Base-by-base conservation (phyloP, 78 protist species). In the Polysphondylium violaceum region DNA sequence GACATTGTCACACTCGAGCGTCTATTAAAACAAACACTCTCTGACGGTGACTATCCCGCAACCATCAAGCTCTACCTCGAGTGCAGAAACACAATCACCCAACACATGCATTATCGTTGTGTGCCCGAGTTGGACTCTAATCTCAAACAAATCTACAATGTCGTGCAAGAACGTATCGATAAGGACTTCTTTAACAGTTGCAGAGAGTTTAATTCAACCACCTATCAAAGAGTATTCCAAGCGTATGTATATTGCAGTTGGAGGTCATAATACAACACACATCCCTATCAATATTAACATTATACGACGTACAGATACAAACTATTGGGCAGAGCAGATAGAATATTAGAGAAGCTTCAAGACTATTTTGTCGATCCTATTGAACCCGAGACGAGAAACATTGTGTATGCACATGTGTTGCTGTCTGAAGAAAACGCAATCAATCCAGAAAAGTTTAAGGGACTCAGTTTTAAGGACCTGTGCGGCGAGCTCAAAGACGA, bases 41-140 rank as follows among this genome's bases (percentile, higher is more conserved):
- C 72, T 17, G 87, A 88, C 38, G 94, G 94, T 72, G 87, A 88
- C 67, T 88, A 78, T 65, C 94, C 94, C 1, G 69, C 61, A 3
- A 78, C 94, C 0, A 88, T 88, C 69, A 78, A 68, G 40, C 33
- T 31, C 1, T 88, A 78, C 29, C 23, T 73, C 12, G 73, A 88
- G 19, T 88, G 94, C 61, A n/a, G 94, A 43, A 55, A 38, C 25
- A 59, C 51, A n/a, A 44, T 76, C 9, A 63, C 79, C 2, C 74
- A 76, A n/a, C 58, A 51, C 23, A 31, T 50, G 17, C 94, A 88
- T 31, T 88, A 78, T 50, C 47, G 43, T 43, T 86, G 92, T 31
- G 36, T 88, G 29, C 83, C 89, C 0, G 89, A 88, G 43, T 41
- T 88, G 17, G 69, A 53, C 40, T 33, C 76, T 9, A 73, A 73